Conservation (phyloP, 148 eudicot genomes). For the Bassia scoparia region DNA sequence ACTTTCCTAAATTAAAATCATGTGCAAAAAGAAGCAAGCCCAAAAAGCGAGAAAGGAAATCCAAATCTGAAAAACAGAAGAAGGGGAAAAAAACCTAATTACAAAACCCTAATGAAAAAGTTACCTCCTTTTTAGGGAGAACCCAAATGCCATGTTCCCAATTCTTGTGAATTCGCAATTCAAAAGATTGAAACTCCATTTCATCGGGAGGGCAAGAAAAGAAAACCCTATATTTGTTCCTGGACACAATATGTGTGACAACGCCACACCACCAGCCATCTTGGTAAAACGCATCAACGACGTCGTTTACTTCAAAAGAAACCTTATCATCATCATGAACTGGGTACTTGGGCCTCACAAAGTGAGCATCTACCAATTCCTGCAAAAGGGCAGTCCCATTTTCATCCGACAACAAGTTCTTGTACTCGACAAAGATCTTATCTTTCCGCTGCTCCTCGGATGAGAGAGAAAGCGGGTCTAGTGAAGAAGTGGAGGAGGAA, state of each 20-base stretch:
- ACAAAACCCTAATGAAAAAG: background rate
- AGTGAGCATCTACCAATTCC: conserved; percentile 22
- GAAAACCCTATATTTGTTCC: conserved; percentile 1
- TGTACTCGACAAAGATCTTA: conserved; percentile 27
- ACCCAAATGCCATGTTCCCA: conserved; percentile 35
- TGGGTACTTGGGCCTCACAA: conserved; percentile 26
- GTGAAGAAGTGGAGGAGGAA: background rate
- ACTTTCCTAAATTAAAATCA: no score
- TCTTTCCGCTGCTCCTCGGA: background rate
- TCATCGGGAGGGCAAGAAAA: conserved; percentile 29
- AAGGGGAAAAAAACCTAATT: no score
- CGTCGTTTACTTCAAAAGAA: conserved; percentile 25
- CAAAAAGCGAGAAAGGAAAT: background rate
- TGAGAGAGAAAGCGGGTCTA: background rate
- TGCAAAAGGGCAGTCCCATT: conserved; percentile 18
- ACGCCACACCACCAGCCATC: conserved; percentile 40
- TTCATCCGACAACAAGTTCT: conserved; percentile 21
- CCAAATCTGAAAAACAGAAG: background rate
- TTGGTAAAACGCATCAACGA: conserved; percentile 33
- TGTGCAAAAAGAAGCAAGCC: no score
- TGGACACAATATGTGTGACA: conserved; percentile 10
- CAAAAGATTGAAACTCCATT: conserved; percentile 16
- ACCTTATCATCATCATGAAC: conserved; percentile 1
- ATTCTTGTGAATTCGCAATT: conserved; percentile 25
- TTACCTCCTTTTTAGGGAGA: conserved; percentile 27